Base-by-base conservation (phyloP, 257 asterid species). In the Solanum appendiculatum region DNA sequence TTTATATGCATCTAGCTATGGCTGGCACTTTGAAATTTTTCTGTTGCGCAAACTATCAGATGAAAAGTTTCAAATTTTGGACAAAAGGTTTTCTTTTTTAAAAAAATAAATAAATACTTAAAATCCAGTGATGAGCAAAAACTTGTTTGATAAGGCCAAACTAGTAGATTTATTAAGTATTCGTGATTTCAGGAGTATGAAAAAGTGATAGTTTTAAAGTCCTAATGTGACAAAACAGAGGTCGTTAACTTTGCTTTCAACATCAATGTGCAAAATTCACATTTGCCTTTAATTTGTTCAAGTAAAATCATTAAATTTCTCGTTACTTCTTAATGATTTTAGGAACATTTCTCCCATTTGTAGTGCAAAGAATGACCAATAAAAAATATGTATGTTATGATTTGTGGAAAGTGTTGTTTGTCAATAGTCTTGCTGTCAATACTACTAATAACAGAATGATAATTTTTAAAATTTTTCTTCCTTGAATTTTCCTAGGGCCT, bases 401-500 rank as follows among this genome's bases (percentile, higher is more conserved):
- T 60, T 18, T 33, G 9, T 27, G 18, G 40, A 9, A 69, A 44
- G 29, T 40, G 70, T 75, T 37, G 40, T 27, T 60, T 33, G 37
- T 31, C 29, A 64, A 74, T 37, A 9, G 36, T 31, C 42, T 18
- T 29, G 21, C 9, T 11, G 5, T 46, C 48, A 75, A 11, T 70
- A 70, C 78, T 64, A 33, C 54, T 81, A 14, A 16, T 44, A 48
- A 36, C 33, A 54, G 73, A 39, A 5, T 54, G 66, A 20, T 21
- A 73, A 20, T 36, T 37, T 33, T 27, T 58, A 87, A 44, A 39
- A 58, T 85, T 89, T 87, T 89, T 29, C 75, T 25, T 66, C 68
- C 87, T 90, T 23, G 68, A 86, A 86, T 85, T 90, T 84, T 94
- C 92, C 95, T 56, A 85, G 93, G 58, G 54, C 89, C 92, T 39